Percentiles rank a stretch among this genome's conserved stretches.
phyloP scores from a whole-genome alignment of 2,329 filamentous ascomycete species.

The Penicillium sumatraense region DNA sequence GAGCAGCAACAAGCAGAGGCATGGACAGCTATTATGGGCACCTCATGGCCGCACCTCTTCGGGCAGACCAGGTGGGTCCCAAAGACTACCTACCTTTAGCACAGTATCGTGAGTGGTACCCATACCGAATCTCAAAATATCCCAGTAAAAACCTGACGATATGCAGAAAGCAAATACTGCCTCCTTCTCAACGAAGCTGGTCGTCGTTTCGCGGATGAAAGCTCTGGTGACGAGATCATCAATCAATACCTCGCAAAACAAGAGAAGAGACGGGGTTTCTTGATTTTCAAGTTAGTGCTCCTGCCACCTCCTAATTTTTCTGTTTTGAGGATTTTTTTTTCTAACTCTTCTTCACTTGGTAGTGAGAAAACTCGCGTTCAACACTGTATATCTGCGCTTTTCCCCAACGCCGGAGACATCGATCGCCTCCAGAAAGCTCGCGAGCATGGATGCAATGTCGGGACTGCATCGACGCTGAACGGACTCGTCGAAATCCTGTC shows the following conservation, averaged over 20 bases:
- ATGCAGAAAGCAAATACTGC: constrained; percentile 31
- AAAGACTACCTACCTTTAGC: constrained; percentile 30
- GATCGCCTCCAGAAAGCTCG: constrained; percentile 32
- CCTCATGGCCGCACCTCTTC: constrained; percentile 29
- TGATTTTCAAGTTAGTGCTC: constrained; percentile 27
- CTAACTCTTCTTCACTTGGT: background rate
- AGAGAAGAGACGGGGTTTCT: constrained; percentile 30
- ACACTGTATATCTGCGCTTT: constrained; percentile 26
- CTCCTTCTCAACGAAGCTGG: constrained; percentile 29
- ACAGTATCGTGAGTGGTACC: constrained; percentile 28
- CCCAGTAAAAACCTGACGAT: background rate
- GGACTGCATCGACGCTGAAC: constrained; percentile 21
- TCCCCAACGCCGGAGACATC: constrained; percentile 31
- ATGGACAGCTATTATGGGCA: constrained; percentile 36
- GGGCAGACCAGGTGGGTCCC: constrained; percentile 25
- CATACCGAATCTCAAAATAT: background rate
- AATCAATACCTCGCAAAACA: constrained; percentile 35
- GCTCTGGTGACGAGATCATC: constrained; percentile 32
- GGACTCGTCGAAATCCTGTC: constrained; percentile 21
- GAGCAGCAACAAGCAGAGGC: constrained; percentile 30
- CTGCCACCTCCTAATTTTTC: background rate
- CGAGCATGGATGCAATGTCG: constrained; percentile 32
- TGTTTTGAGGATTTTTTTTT: background rate
- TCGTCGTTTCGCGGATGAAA: constrained; percentile 29
- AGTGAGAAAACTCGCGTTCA: constrained; percentile 29